Base-by-base conservation (phyloP, 179 eudicot genomes). In the Silene vulgaris region DNA sequence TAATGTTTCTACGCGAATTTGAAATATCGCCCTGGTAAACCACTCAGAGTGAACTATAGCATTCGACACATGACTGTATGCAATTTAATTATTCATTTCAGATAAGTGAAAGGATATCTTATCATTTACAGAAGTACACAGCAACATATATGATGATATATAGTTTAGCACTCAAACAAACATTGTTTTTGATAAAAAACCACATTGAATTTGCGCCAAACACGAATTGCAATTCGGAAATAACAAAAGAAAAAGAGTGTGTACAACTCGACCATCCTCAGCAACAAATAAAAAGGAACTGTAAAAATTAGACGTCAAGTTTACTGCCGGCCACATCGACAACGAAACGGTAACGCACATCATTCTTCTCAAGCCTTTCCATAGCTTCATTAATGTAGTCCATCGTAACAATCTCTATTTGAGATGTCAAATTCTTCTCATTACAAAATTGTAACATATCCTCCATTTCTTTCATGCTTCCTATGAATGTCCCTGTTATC, bases 341-440 rank as follows among this genome's bases (percentile, higher is more conserved):
- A 0, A 95, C 99, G 26, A 95, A 94, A 52, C 98, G 78, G 75
- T 94, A 94, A 19, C 98, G 84, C 65, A 94, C 98, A 62, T 94
- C 98, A 61, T 94, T 94, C 83, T 94, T 94, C 85, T 90, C 97
- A 30, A 94, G 83, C 89, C 98, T 85, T 79, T 92, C 92, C 17
- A 94, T 65, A 0, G 98, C 98, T 29, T 87, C 82, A 81, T 94
- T 94, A 21, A 94, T 48, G 79, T 90, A 90, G 37, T 95, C 99
- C 97, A 95, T 95, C 73, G 85, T 92, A 74, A 95, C 93, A 11
- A 88, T 78, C 82, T 95, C 99, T 32, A 95, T 90, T 40, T 84
- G 87, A 6, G 95, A 95, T 19, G 82, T 82, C 28, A 94, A 16
- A 2, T 77, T 82, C 79, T 92, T 94, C 0, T 90, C 96, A 70